A percentile compares a stretch with the other conserved stretches of the same genome.
These are phyloP conservation scores for Austroboletus eburneus DNA, from an alignment of 768 basidiomycete species.

Conservation along the genomic window DNA sequence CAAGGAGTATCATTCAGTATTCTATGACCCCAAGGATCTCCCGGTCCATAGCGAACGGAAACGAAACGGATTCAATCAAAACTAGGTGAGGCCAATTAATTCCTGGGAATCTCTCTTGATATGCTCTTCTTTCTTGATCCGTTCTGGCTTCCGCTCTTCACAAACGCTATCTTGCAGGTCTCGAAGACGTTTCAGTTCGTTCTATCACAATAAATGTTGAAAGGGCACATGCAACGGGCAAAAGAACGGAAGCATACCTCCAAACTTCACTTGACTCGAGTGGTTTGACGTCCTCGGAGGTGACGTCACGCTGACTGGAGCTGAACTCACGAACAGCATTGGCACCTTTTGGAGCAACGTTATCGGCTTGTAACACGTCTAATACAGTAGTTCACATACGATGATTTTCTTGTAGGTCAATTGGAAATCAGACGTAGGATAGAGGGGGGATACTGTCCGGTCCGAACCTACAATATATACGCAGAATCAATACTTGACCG, in stretches of 20 bases:
- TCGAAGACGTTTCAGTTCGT: slow-evolving; percentile 15
- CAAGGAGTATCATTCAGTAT: too few relatives aligned
- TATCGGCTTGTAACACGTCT: slow-evolving; percentile 20
- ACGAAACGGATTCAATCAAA: background rate
- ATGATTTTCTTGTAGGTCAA: background rate
- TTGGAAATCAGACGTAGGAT: background rate
- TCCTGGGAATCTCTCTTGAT: slow-evolving; percentile 1
- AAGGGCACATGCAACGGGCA: background rate
- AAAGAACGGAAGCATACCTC: slow-evolving; percentile 2
- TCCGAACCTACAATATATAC: slow-evolving; percentile 9
- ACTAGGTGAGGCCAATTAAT: slow-evolving; percentile 19
- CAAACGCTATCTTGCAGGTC: background rate
- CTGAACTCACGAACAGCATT: background rate
- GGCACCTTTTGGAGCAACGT: slow-evolving; percentile 6
- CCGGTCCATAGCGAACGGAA: too few relatives aligned
- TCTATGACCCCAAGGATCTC: too few relatives aligned
- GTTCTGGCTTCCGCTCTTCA: slow-evolving; percentile 12
- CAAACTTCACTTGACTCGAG: background rate
- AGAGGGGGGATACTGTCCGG: background rate
- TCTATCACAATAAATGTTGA: background rate
- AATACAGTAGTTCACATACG: background rate
- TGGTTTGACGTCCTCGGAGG: slow-evolving; percentile 1
- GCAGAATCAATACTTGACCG: slow-evolving; percentile 4
- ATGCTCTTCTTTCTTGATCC: slow-evolving; percentile 13
- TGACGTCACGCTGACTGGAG: background rate